Evolutionary conservation across 345 rosid genomes (phyloP).

Genomic region (Citrus medica): DNA sequence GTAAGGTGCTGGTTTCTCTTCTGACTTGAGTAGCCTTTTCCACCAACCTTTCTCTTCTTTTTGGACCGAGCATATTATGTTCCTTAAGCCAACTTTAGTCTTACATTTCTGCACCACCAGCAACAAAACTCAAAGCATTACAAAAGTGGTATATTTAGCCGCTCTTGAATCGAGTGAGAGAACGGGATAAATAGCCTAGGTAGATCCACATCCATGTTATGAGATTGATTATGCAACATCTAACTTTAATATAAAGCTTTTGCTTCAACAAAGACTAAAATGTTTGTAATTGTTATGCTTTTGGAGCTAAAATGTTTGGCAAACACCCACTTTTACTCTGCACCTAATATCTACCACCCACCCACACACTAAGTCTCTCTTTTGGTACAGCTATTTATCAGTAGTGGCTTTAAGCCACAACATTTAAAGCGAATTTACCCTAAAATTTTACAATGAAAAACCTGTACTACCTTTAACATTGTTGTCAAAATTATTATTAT

Average conservation of each 20-base stretch:
- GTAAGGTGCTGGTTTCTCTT: slow-evolving; percentile 95
- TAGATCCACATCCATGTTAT: neutral
- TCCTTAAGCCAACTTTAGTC: slow-evolving; percentile 82
- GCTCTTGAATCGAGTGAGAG: no score
- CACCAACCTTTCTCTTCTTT: slow-evolving; percentile 95
- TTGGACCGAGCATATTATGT: slow-evolving; percentile 70
- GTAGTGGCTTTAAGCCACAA: no score
- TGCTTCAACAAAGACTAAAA: neutral
- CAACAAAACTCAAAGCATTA: neutral
- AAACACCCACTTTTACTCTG: no score
- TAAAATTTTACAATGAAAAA: no score
- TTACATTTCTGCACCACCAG: slow-evolving; percentile 58
- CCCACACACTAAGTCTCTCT: no score
- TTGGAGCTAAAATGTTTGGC: no score
- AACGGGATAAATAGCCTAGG: neutral
- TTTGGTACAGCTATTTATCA: no score
- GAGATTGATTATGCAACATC: neutral
- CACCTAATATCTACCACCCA: no score
- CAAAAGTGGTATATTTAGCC: neutral
- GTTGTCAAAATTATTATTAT: no score
- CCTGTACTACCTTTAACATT: no score
- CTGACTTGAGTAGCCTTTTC: slow-evolving; percentile 77
- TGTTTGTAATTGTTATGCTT: no score
- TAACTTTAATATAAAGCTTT: neutral
- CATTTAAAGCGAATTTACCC: no score